Evolutionary conservation across 345 rosid species (phyloP).

Genomic region (Populus simonii): DNA sequence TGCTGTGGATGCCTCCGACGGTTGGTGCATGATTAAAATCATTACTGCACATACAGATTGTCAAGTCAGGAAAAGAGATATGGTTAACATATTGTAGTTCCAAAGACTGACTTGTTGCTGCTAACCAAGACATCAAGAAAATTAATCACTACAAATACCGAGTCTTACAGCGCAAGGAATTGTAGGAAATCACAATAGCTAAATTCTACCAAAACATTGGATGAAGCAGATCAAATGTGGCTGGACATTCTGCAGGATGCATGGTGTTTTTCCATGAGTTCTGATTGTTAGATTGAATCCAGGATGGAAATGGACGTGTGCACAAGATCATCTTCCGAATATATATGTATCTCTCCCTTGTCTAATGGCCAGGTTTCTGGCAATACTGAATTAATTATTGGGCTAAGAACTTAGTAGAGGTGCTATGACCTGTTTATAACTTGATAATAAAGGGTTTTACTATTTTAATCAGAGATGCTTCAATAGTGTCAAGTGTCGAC

Average conservation of each 20-base stretch:
- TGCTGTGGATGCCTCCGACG: conserved; percentile 37
- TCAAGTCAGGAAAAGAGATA: conserved; percentile 9
- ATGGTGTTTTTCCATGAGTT: too few relatives aligned
- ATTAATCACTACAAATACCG: neutral
- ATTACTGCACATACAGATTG: conserved; percentile 32
- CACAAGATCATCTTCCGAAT: neutral
- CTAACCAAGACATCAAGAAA: neutral
- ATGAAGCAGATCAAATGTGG: neutral
- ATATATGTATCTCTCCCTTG: neutral
- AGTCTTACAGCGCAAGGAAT: neutral
- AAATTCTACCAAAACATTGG: neutral
- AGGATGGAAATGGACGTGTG: neutral
- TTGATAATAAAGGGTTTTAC: too few relatives aligned
- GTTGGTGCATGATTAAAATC: conserved; percentile 38
- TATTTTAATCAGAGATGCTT: too few relatives aligned
- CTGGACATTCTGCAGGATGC: neutral
- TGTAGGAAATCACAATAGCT: neutral
- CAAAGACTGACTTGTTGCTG: neutral
- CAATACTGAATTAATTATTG: neutral
- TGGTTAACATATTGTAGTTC: neutral
- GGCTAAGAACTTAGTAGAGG: neutral
- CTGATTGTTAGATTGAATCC: neutral
- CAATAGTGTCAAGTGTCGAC: too few relatives aligned
- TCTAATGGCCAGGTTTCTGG: neutral
- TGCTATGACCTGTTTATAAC: neutral